Base-by-base conservation (phyloP, 768 basidiomycete genomes). In the Tulasnella calospora region DNA sequence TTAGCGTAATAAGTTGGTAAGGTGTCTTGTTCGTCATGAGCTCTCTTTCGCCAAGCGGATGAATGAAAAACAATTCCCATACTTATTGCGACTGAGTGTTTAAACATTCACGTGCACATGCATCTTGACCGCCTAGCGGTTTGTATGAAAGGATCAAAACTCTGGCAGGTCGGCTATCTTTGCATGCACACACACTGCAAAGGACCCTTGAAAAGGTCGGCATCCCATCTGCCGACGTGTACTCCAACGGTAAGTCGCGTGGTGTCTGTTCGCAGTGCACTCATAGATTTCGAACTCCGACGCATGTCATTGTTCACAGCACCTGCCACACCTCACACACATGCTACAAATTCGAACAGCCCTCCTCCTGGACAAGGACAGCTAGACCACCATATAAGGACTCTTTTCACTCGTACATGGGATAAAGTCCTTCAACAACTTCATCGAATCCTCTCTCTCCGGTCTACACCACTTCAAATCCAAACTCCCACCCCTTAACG, bases 311-410 rank as follows among this genome's bases (percentile, higher is more conserved):
- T 3, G 5, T 40, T 10, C 10, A 40, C 10, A 40, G 3, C 38
- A 40, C 38, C 38, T 40, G n/a, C n/a, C n/a, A n/a, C n/a, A n/a
- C 38, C 38, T 27, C 23, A 27, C 38, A n/a, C 73, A 17, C 15
- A 9, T 10, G 7, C n/a, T n/a, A n/a, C n/a, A n/a, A n/a, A 40
- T 10, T 36, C 70, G 40, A 71, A 41, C 70, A 71, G 70, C 7
- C 9, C 35, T 71, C 70, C 8, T 23, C 23, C 5, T 41, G 6
- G 70, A 71, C 35, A 15, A 36, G 40, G 70, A 71, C 35, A 46
- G n/a, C n/a, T n/a, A 41, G 40, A 41, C 70, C 70, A 71, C 70
- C 70, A 72, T n/a, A 71, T 71, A 71, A 71, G 70, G 30, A 21
- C 70, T 33, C n/a, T 15, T 71, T n/a, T 33, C 40, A 19, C 51